Conservation (phyloP, 768 basidiomycete genomes). For the Tulasnella sp. region DNA sequence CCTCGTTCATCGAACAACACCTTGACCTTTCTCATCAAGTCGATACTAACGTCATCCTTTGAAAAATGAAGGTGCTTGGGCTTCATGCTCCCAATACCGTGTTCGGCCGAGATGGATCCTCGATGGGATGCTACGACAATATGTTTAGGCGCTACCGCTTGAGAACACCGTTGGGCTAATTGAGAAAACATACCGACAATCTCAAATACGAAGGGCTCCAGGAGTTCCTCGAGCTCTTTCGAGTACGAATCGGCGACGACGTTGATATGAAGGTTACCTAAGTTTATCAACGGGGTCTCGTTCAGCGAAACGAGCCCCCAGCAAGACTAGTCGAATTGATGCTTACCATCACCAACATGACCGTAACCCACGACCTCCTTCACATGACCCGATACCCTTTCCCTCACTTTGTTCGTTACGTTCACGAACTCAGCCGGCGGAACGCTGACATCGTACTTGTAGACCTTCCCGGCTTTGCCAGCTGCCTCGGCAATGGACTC, state of each 20-base stretch:
- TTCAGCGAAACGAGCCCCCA: background rate
- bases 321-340: background rate
- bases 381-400: constrained; percentile 50
- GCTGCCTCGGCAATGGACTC: constrained; percentile 89
- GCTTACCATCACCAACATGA: constrained; percentile 89
- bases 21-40: constrained; percentile 86
- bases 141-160: background rate
- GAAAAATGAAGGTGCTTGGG: constrained; percentile 82
- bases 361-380: constrained; percentile 88
- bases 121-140: constrained; percentile 48
- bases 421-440: constrained; percentile 78
- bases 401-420: constrained; percentile 71
- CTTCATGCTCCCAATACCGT: constrained; percentile 95
- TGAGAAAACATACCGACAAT: constrained; percentile 39
- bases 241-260: constrained; percentile 74
- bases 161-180: background rate
- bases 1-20: constrained; percentile 77
- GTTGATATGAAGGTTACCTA: constrained; percentile 92
- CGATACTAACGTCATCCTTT: constrained; percentile 68
- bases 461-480: constrained; percentile 87
- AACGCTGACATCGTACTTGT: constrained; percentile 94
- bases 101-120: constrained; percentile 94
- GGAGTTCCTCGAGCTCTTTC: constrained; percentile 68
- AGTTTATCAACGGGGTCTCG: background rate
- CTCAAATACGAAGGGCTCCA: constrained; percentile 95